Base-by-base conservation (phyloP, 345 rosid genomes). In the Lumnitzera littorea region DNA sequence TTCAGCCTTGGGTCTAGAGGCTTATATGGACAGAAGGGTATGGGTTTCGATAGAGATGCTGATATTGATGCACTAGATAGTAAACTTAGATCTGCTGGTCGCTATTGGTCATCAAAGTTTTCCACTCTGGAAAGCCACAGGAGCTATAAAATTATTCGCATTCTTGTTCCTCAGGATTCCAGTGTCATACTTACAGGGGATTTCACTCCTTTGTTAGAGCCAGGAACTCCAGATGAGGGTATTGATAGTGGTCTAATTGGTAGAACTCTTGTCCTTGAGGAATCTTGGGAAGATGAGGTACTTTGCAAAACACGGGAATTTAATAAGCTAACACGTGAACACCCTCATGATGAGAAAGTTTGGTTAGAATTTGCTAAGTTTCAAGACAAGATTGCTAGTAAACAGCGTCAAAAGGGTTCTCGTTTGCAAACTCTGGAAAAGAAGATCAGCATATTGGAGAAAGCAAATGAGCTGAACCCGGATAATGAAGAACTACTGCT, bases 221-320 rank as follows among this genome's bases (percentile, higher is more conserved):
- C 49, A 17, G 65, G 76, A 55, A 43, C 70, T 31, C 74, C 69
- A 5, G 59, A 17, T 58, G 86, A 72, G 25, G 60, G 48, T 51
- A 73, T 49, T 16, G 80, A 71, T 64, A 67, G 51, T 17, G 60
- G 64, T 72, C 68, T 73, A 4, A 29, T 53, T 11, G 48, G 71
- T 14, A 71, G 59, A 25, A 57, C 73, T 53, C 69, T 72, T 50
- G 14, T 70, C 64, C 29, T 84, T 31, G 96, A 78, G 78, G 91
- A 82, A 72, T 94, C 99, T 4, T 94, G 99, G 97, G 99, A 94
- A 59, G 99, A 94, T 72, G 86, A 90, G 62, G 75, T 90, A 68
- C 67, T 88, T 25, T 81, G 81, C 31, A 94, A 80, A 74, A 94
- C 97, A 0, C 74, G 87, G 55, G 91, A 86, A 56, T 90, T 88